Evolutionary conservation across 768 basidiomycete genomes (phyloP), one percentile per base, ranked within the genome.

Genomic region (Suillus spraguei): DNA sequence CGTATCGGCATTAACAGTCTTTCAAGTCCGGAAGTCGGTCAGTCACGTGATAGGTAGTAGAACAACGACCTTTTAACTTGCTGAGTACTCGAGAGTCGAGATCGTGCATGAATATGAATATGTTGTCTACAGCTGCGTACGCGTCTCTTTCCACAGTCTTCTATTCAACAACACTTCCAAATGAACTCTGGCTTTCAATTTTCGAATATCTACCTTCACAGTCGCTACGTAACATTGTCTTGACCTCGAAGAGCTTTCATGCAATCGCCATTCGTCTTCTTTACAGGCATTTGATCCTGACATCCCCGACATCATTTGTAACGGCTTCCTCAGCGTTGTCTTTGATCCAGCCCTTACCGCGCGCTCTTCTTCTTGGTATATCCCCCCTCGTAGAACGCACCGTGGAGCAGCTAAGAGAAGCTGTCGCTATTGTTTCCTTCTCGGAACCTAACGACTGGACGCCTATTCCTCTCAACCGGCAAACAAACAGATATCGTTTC

Each of bases 141-240:
- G 2, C 4, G 28, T 16, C 7, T 24, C 14, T 13, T 6, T 24
- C 47, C 11, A 47, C 22, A 22, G 46, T 47, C 22, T 4, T 47
- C 7, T 16, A 24, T 24, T 4, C 47, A 24, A 28, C 28, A 22
- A 38, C 22, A 17, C 64, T 80, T 36, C 79, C 79, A 2, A 73
- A 71, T 47, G 79, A 80, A 46, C 68, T 80, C 1, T 80, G 79
- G 79, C 67, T 79, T 67, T 64, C 66, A 60, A 73, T 80, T 36
- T 80, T 80, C 49, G 78, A 77, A 41, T 66, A 70, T 8, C 66
- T 80, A 38, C 54, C 63, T 0, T 70, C 76, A 0, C 47, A 41
- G n/a, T 76, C 78, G 66, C 66, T 80, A 55, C 69, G 73, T 41
- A 63, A 64, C 60, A 65, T 80, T 60, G 73, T 77, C 2, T 68